Conservation (phyloP, 768 basidiomycete species). For the Boletus insuetus region DNA sequence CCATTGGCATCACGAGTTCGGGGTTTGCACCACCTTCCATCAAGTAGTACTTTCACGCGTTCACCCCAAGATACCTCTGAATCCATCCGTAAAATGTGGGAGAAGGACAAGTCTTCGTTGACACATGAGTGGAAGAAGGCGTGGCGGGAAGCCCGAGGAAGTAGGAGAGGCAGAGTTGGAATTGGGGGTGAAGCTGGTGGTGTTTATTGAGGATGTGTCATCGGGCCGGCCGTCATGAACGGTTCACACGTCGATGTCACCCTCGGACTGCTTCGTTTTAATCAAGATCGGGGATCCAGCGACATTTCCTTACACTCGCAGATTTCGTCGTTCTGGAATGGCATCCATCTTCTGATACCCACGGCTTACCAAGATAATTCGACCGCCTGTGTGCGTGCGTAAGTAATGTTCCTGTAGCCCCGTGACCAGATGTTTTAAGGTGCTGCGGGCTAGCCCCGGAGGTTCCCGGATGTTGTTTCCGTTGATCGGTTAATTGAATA, state of each 20-base stretch:
- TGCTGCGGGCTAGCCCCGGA: neutral
- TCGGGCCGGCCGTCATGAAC: neutral
- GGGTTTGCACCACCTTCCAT: constrained; percentile 42
- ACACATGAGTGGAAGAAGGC: constrained; percentile 78
- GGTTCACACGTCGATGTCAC: neutral
- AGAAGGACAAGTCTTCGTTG: constrained; percentile 60
- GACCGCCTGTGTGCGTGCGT: too few species aligned
- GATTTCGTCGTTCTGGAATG: neutral
- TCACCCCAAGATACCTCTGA: constrained; percentile 35
- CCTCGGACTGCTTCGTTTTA: neutral
- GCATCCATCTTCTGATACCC: neutral
- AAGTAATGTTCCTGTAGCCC: neutral
- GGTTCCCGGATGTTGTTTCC: too few species aligned
- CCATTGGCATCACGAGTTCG: constrained; percentile 43
- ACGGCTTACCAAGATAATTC: too few species aligned
- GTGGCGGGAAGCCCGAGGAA: constrained; percentile 72
- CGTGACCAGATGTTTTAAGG: neutral
- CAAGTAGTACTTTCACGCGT: constrained; percentile 17
- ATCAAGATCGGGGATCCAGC: neutral
- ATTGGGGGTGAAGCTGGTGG: constrained; percentile 32
- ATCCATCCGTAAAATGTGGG: constrained; percentile 63
- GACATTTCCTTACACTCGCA: neutral
- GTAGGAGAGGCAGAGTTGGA: constrained; percentile 50
- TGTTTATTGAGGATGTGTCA: constrained; percentile 7
- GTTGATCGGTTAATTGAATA: too few species aligned